Conservation (phyloP, 192 early-diverging fungal species). For the Coemansia sp. region DNA sequence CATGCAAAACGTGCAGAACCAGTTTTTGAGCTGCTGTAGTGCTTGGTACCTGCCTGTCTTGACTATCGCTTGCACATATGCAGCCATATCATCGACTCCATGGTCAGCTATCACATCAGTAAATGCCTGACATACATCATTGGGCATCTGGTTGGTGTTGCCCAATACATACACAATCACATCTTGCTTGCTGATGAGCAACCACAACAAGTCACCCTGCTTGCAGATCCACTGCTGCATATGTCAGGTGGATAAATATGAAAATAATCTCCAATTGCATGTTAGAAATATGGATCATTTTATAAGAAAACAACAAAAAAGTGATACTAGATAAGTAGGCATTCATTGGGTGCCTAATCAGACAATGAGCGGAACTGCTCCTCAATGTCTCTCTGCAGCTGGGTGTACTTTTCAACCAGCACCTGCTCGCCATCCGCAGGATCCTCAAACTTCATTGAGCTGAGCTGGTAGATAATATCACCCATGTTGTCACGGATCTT, state of each 20-base stretch:
- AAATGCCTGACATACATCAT: too few relatives aligned
- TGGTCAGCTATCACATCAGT: too few relatives aligned
- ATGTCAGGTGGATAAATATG: constrained; percentile 1
- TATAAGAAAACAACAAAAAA: constrained; percentile 10
- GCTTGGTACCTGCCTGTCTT: constrained; percentile 73
- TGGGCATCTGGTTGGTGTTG: constrained; percentile 42
- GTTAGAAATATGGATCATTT: neutral
- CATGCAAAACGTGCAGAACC: too few relatives aligned
- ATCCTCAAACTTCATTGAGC: constrained; percentile 99
- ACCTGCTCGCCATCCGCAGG: constrained; percentile 93
- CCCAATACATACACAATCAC: constrained; percentile 76
- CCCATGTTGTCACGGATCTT: constrained; percentile 92
- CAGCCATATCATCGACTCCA: neutral
- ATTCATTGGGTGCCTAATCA: constrained; percentile 50
- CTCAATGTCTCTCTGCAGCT: constrained; percentile 94
- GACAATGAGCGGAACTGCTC: constrained; percentile 83
- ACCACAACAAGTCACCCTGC: constrained; percentile 58
- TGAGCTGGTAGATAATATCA: constrained; percentile 94
- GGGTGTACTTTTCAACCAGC: constrained; percentile 83
- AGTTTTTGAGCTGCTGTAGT: too few relatives aligned
- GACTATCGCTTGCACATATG: constrained; percentile 50
- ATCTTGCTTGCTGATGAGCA: constrained; percentile 56
- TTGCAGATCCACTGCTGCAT: constrained; percentile 43
- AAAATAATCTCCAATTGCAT: neutral
- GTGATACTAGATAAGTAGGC: neutral